Evolutionary conservation across 2,329 filamentous ascomycete species (phyloP), one percentile per base, ranked within the genome.

Genomic region (Neofusicoccum sp.): DNA sequence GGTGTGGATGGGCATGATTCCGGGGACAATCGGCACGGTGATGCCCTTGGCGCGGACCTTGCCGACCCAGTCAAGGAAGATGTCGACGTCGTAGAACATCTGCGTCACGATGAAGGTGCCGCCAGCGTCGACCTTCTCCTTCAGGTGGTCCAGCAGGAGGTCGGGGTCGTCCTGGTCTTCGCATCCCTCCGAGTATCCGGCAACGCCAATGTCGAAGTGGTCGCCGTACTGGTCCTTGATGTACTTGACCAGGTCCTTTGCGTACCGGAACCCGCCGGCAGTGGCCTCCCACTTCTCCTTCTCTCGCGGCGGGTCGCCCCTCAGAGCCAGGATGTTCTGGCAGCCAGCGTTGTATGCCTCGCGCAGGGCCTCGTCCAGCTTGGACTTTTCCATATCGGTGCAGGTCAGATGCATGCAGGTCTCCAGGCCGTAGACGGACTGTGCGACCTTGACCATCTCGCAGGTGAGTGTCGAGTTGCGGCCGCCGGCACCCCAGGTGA

Each of bases 391-490:
- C 95, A 99, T 99, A 75, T 98, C 95, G 59, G 95, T 99, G 76
- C 95, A 99, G 3, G 95, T 99, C 69, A 99, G 80, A 75, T 99
- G 95, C 95, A 99, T 99, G 78, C 93, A 98, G 6, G 95, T 98
- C 80, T 99, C 95, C 64, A 99, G 84, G 16, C 95, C 95, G 72
- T 97, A 96, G 65, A 95, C 92, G 16, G 91, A 90, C 78, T 99
- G 95, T 45, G 95, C 92, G 66, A 96, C 92, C 67, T 90, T 88
- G 66, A 99, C 93, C 93, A 99, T 99, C 75, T 99, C 95, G 76
- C 90, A 93, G 43, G 95, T 99, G 70, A 99, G 80, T 72, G 96
- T 89, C 60, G 93, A 95, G 68, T 95, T 86, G 66, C 90, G 88
- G 49, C 95, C 95, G 67, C 95, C 95, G 57, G 95, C 95, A 65